Conservation (phyloP, 805 yeast genomes). For the Zygoascus bituminiphila region DNA sequence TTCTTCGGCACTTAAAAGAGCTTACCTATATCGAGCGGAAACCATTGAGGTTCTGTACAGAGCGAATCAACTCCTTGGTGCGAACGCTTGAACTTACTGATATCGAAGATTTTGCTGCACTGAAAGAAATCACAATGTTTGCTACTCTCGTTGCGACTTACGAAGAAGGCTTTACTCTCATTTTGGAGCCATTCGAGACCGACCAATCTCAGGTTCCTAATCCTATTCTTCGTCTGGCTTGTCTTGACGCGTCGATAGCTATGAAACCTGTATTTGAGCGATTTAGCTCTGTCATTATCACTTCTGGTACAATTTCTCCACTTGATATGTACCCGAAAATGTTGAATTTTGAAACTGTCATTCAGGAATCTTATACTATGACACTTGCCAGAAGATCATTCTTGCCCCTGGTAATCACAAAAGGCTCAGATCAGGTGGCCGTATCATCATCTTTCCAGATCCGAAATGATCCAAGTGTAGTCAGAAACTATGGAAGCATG, state of each 20-base stretch:
- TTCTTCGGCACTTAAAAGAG: constrained; percentile 86
- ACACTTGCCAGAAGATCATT: constrained; percentile 87
- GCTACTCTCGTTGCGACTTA: constrained; percentile 94
- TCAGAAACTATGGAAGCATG: constrained; percentile 90
- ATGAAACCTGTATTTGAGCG: constrained; percentile 94
- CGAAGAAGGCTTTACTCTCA: constrained; percentile 84
- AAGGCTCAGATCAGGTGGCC: constrained; percentile 97
- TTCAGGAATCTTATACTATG: constrained; percentile 94
- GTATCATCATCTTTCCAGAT: constrained; percentile 94
- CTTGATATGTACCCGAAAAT: constrained; percentile 97
- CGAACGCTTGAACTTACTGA: constrained; percentile 81
- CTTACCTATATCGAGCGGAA: constrained; percentile 86
- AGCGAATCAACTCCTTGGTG: constrained; percentile 78
- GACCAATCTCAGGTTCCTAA: constrained; percentile 95
- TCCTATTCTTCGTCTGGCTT: constrained; percentile 86
- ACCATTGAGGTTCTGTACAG: constrained; percentile 88
- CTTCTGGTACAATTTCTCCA: constrained; percentile 97
- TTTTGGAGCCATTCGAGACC: constrained; percentile 91
- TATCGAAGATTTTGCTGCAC: constrained; percentile 84
- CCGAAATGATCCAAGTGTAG: constrained; percentile 95
- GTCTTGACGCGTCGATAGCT: constrained; percentile 96
- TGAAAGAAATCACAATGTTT: constrained; percentile 93
- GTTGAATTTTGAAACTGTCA: constrained; percentile 87
- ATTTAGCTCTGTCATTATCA: constrained; percentile 84
- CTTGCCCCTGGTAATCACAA: constrained; percentile 90